Base-by-base conservation (phyloP, 202 grass and related monocot species). In the Saccharum hybrid region DNA sequence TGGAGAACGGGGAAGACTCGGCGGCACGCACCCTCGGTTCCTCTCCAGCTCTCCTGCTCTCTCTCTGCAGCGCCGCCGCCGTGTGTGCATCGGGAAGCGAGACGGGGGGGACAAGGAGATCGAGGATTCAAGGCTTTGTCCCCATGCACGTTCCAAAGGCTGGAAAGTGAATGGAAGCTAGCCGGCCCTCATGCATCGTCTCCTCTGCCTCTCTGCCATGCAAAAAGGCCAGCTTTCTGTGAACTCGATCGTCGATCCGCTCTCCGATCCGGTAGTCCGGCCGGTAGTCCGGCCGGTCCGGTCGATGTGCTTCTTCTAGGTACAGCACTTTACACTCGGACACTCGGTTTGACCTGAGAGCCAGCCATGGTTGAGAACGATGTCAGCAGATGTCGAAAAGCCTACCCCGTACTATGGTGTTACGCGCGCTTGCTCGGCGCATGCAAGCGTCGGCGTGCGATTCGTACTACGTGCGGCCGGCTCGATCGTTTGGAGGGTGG, bases 41-140 rank as follows among this genome's bases (percentile, higher is more conserved):
- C 2, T 40, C 38, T 40, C 38, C 7, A 1, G 6, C 38, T 40
- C 40, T 64, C 39, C 26, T 26, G 26, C 26, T 26, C 28, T 36
- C 34, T 36, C 34, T 14, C 48, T 54, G 42, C 16, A 37, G 66
- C 54, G 64, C 40, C 43, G 68, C 75, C 75, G 56, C 71, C 77
- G 42, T 36, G 34, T 36, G 34, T 38, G 68, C 85, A 63, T 77
- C 40, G 91, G 92, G 84, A 97, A 89, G 57, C 42, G 86, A 69
- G 76, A 78, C 74, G 79, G 68, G 87, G 87, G 36, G 89, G 28
- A 89, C 91, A 90, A 78, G 66, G 73, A 87, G 78, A 94, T 59
- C n/a, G 9, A 59, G 8, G 52, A 18, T 21, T 91, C 92, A 78
- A 61, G 61, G 75, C 86, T 56, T 69, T 92, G 86, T 89, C 85